Evolutionary conservation across 306 rosid species (phyloP).

Genomic region (Potentilla sterilis): DNA sequence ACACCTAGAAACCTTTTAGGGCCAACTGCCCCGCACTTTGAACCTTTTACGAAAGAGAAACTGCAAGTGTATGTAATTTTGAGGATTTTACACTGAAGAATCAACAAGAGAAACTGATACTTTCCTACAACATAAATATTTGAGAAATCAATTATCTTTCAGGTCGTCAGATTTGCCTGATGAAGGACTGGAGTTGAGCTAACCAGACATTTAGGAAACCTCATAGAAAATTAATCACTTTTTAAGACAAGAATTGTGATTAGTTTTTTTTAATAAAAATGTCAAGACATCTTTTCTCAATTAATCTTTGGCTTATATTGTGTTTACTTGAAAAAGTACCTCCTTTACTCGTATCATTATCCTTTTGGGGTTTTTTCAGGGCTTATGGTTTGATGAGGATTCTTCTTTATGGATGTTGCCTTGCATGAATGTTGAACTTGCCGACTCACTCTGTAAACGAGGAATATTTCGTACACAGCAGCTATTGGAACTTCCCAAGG

Average conservation of each 20-base stretch:
- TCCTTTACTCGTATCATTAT: not conserved
- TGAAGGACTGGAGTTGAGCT: not conserved
- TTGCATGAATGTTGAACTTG: conserved; percentile 71
- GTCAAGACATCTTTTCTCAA: not conserved
- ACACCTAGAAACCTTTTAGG: not conserved
- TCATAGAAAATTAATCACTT: not conserved
- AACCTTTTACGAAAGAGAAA: not conserved
- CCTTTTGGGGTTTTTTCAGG: conserved; percentile 50
- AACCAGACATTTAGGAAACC: not conserved
- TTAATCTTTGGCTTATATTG: not conserved
- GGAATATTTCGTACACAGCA: conserved; percentile 59
- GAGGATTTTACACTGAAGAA: not conserved
- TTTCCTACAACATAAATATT: not conserved
- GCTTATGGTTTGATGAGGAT: conserved; percentile 81
- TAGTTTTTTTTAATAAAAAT: not conserved
- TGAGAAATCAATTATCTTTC: not conserved
- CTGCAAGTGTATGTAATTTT: not conserved
- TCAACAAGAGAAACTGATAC: not conserved
- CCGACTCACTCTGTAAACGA: conserved; percentile 44
- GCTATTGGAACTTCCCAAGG: conserved; percentile 64
- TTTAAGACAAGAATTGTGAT: not conserved
- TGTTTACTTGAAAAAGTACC: not conserved
- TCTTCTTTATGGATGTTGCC: conserved; percentile 91
- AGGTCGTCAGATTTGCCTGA: not conserved
- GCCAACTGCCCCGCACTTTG: not conserved